Evolutionary conservation across 1,284 basidiomycete species (phyloP).

Genomic region (Amylostereum chailletii): DNA sequence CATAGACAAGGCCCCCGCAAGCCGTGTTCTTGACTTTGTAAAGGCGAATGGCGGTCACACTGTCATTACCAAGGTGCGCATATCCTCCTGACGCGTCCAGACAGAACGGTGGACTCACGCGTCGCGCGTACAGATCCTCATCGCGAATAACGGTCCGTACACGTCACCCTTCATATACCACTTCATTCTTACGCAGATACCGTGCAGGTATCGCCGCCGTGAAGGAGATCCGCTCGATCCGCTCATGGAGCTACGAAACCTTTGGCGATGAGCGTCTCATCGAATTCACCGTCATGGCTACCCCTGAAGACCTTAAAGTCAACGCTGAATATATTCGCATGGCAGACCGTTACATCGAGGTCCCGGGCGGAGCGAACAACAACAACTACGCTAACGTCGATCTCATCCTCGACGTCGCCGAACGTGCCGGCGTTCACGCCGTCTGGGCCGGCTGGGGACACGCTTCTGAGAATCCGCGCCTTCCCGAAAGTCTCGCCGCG

Average conservation of each 20-base stretch:
- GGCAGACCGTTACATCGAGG: slow-evolving; percentile 99
- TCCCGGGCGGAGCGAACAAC: slow-evolving; percentile 97
- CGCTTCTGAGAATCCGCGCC: slow-evolving; percentile 96
- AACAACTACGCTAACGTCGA: slow-evolving; percentile 99
- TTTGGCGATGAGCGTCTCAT: slow-evolving; percentile 95
- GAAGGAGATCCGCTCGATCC: slow-evolving; percentile 97
- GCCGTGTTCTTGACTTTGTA: slow-evolving; percentile 88
- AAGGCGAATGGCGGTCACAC: slow-evolving; percentile 91
- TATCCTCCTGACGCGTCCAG: not conserved
- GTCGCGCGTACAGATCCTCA: slow-evolving; percentile 55
- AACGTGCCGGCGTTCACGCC: slow-evolving; percentile 95
- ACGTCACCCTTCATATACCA: slow-evolving; percentile 1
- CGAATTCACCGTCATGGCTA: slow-evolving; percentile 99
- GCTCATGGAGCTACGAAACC: slow-evolving; percentile 99
- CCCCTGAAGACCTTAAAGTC: slow-evolving; percentile 96
- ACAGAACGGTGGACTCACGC: not conserved
- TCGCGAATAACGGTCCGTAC: slow-evolving; percentile 87
- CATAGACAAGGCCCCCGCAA: slow-evolving; percentile 73
- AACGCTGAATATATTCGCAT: slow-evolving; percentile 99
- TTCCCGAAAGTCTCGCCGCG: slow-evolving; percentile 91
- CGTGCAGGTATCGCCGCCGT: slow-evolving; percentile 90
- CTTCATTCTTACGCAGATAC: slow-evolving; percentile 15
- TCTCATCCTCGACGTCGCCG: slow-evolving; percentile 96
- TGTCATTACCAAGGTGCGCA: slow-evolving; percentile 84
- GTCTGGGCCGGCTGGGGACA: slow-evolving; percentile 99